These are phyloP conservation scores for Rhodotorula babjevae DNA, from an alignment of 768 basidiomycete species.

Conservation along the genomic window DNA sequence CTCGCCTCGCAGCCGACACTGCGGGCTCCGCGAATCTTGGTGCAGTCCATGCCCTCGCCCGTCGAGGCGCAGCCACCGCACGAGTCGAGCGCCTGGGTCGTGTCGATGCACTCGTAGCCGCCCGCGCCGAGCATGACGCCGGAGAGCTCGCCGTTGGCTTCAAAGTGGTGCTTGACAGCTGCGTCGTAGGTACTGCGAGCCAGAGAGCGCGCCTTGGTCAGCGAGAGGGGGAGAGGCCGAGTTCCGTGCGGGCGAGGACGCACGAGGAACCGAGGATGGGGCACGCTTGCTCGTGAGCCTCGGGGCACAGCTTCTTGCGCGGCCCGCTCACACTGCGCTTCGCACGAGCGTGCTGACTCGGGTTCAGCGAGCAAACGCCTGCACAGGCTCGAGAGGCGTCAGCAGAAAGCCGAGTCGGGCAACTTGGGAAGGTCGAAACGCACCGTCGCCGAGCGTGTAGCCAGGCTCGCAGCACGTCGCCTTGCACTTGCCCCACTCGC, in stretches of 20 bases:
- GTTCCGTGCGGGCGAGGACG: no score
- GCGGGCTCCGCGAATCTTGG: conserved; percentile 57
- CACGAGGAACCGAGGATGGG: conserved; percentile 33
- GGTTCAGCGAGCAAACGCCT: conserved; percentile 27
- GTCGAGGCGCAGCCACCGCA: conserved; percentile 70
- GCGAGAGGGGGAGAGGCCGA: no score
- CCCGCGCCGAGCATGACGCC: conserved; percentile 21
- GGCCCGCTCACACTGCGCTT: conserved; percentile 17
- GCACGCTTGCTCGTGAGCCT: conserved; percentile 22
- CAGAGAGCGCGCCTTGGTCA: neutral
- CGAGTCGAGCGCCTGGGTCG: conserved; percentile 58
- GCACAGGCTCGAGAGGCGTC: neutral
- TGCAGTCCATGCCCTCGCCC: conserved; percentile 67
- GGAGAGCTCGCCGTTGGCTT: conserved; percentile 6
- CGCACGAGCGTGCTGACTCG: conserved; percentile 18
- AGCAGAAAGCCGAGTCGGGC: no score
- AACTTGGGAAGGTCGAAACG: neutral
- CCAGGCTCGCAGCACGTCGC: conserved; percentile 13
- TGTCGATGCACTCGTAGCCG: conserved; percentile 54
- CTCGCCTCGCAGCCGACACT: conserved; percentile 47
- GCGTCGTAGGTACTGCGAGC: conserved; percentile 1
- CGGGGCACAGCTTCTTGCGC: conserved; percentile 19
- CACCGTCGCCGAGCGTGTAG: conserved; percentile 16
- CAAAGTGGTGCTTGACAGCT: conserved; percentile 26
- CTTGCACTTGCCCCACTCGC: conserved; percentile 20